A percentile compares a stretch with the other conserved stretches of the same genome.
Evolutionary conservation across 192 early-diverging fungal genomes (phyloP).

Genomic region (Dissophora globulifera): DNA sequence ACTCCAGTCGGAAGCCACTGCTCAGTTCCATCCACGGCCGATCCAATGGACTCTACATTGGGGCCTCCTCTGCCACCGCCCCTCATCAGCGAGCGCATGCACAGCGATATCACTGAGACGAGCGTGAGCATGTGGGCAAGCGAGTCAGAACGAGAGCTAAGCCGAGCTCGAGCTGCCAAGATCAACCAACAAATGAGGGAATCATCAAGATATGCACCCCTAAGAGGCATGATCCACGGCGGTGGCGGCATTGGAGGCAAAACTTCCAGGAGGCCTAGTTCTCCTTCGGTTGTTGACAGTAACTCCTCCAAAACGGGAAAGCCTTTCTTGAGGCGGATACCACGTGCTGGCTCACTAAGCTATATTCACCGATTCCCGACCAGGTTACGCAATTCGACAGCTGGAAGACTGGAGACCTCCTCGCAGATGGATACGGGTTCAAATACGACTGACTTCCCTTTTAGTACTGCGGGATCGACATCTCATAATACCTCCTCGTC

Average conservation of each 20-base stretch:
- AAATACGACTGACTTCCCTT: no score
- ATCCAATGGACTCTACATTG: neutral
- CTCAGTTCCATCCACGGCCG: no score
- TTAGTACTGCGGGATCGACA: no score
- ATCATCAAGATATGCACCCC: neutral
- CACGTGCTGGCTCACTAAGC: no score
- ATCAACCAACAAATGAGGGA: constrained; percentile 15
- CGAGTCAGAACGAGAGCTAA: constrained; percentile 10
- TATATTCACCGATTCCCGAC: no score
- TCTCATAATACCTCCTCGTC: no score
- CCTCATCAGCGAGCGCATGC: neutral
- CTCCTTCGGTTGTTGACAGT: neutral
- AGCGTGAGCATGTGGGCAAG: neutral
- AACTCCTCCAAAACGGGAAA: neutral
- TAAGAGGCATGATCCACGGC: neutral
- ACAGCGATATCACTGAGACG: constrained; percentile 14
- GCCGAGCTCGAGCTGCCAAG: constrained; percentile 15
- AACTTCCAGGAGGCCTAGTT: no score
- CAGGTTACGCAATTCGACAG: no score
- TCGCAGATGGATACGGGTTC: no score
- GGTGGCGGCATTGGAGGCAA: neutral
- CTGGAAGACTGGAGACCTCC: no score
- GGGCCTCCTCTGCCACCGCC: neutral
- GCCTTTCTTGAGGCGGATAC: neutral
- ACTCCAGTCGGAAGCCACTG: no score